Percentiles rank a stretch among this genome's conserved stretches.
Evolutionary conservation across 2,329 filamentous ascomycete species (phyloP).

Genomic region (Cordyceps tenuipes): DNA sequence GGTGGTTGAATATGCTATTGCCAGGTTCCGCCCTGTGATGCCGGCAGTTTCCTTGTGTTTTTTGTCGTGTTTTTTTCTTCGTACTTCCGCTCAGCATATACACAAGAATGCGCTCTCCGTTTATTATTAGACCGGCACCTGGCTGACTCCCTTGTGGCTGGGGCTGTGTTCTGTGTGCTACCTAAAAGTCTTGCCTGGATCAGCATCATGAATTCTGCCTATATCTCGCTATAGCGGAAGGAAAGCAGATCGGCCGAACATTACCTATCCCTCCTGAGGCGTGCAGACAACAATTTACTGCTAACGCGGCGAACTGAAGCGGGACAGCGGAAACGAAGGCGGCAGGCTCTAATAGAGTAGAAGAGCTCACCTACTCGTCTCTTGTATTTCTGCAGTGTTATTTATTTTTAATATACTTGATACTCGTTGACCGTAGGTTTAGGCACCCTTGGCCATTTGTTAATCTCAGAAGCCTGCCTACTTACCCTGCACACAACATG

Average conservation of each 20-base stretch:
- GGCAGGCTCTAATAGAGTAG: not conserved
- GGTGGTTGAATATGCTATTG: too few species aligned
- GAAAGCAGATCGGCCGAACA: not conserved
- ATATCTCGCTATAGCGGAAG: not conserved
- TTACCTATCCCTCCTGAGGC: not conserved
- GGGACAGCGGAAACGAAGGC: not conserved
- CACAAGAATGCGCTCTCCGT: not conserved
- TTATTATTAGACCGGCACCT: too few species aligned
- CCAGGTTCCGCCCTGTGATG: too few species aligned
- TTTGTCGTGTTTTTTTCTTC: not conserved
- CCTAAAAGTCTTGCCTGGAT: not conserved
- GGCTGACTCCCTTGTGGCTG: constrained; percentile 1
- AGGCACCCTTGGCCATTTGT: too few species aligned
- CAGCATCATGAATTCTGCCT: not conserved
- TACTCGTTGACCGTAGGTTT: not conserved
- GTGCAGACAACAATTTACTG: not conserved
- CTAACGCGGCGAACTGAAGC: not conserved
- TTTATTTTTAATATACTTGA: too few species aligned
- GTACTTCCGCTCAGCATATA: not conserved
- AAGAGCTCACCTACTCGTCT: too few species aligned
- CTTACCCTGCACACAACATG: too few species aligned
- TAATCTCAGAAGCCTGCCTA: not conserved
- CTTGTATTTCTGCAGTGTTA: too few species aligned
- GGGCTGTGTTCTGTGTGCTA: constrained; percentile 5
- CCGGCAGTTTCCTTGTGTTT: not conserved